phyloP scores from a whole-genome alignment of 768 basidiomycete genomes.

The Mycena rosella region DNA sequence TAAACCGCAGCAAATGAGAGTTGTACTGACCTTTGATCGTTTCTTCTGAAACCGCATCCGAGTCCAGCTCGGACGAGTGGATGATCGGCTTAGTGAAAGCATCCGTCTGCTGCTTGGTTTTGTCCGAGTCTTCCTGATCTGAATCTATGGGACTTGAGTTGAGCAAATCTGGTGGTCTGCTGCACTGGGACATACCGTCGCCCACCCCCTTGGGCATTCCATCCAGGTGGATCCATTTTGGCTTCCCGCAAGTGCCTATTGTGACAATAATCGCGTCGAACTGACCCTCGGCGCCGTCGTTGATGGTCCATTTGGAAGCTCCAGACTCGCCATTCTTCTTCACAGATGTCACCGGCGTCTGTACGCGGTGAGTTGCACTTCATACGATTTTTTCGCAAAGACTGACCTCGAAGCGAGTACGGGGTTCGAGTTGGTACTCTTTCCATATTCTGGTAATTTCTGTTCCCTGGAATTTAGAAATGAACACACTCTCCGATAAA shows the following conservation, averaged over 20 bases:
- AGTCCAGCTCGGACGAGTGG: constrained; percentile 64
- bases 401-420: constrained; percentile 59
- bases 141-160: not conserved
- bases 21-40: constrained; percentile 34
- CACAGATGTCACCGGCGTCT: constrained; percentile 55
- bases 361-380: not conserved
- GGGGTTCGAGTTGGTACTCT: constrained; percentile 60
- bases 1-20: not conserved
- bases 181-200: constrained; percentile 13
- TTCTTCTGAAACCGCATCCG: constrained; percentile 42
- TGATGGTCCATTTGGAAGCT: constrained; percentile 58
- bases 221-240: constrained; percentile 56
- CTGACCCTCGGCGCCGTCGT: constrained; percentile 58
- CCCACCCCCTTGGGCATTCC: constrained; percentile 55
- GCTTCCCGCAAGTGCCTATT: constrained; percentile 63
- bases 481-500: not conserved
- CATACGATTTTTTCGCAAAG: not conserved
- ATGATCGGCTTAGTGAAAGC: constrained; percentile 53
- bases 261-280: constrained; percentile 67
- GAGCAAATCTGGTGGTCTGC: not conserved
- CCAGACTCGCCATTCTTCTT: constrained; percentile 42
- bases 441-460: constrained; percentile 60
- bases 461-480: constrained; percentile 17
- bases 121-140: not conserved
- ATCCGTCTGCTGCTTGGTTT: constrained; percentile 39